These are phyloP conservation scores for Cyclospora cayetanensis DNA, from an alignment of 169 alveolate species.

Conservation along the genomic window DNA sequence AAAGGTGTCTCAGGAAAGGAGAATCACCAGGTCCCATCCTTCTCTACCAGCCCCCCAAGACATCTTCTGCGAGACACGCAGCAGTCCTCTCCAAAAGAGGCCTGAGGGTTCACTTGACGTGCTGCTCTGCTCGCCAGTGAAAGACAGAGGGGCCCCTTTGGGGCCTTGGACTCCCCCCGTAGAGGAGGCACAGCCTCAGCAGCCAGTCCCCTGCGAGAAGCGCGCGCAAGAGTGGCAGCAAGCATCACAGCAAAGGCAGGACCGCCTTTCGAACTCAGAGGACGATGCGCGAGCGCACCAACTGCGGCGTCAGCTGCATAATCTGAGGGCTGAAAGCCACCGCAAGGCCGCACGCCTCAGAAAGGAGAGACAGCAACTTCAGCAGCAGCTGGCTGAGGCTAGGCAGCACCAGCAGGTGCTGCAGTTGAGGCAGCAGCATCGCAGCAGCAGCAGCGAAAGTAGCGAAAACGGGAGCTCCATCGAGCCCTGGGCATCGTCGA, in stretches of 20 bases:
- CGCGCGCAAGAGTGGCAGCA: neutral
- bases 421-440: slow-evolving; percentile 13
- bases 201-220: neutral
- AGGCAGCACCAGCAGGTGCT: slow-evolving; percentile 32
- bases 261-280: neutral
- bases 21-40: slow-evolving; percentile 14
- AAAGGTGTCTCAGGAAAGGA: neutral
- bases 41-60: neutral
- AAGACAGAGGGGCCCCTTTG: too few relatives aligned
- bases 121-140: neutral
- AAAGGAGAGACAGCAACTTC: neutral
- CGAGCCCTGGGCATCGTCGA: neutral
- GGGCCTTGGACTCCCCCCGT: too few relatives aligned
- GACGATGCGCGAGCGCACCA: neutral
- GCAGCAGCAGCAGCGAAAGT: slow-evolving; percentile 1
- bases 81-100: neutral
- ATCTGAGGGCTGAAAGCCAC: neutral
- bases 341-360: slow-evolving; percentile 17
- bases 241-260: neutral
- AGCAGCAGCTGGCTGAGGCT: slow-evolving; percentile 46
- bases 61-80: neutral
- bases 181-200: neutral
- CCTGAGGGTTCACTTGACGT: neutral
- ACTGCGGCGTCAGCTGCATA: neutral
- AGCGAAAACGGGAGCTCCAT: neutral